Base-by-base conservation (phyloP, 2,329 filamentous ascomycete genomes). In the Alternaria atra region DNA sequence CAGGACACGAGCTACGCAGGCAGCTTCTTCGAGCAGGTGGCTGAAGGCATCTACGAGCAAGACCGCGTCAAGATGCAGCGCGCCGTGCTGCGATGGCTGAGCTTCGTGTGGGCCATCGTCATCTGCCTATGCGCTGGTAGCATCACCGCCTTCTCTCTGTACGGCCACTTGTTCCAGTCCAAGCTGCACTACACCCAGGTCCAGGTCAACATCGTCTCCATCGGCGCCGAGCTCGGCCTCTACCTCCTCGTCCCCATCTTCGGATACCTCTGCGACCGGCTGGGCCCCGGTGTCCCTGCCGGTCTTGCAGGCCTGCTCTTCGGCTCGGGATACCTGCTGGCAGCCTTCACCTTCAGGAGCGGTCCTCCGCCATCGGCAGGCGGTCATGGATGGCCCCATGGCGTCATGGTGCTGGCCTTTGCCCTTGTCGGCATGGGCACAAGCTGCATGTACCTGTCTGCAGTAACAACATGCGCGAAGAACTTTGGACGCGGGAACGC, bases 391-490 rank as follows among this genome's bases (percentile, higher is more conserved):
- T 91, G 89, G 86, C 90, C 93, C 0, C 93, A 96, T 69, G 86
- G 86, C 67, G 83, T 91, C 69, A 97, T 99, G 94, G 83, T 97
- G 6, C 76, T 92, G 55, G 90, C 93, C 1, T 99, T 98, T 77
- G 84, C 94, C 47, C 86, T 87, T 52, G 89, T 99, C 59, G 95
- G 95, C 2, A 86, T 90, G 64, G 94, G 89, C 5, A 97, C 94
- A 0, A 92, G 91, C 66, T 88, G 88, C 77, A 93, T 98, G 88
- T 99, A 98, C 78, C 84, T 98, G 57, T 87, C 90, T 52, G 90
- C 93, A 2, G 90, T 99, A n/a, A 94, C 94, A 6, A 97, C 94
- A 0, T 97, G 93, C 74, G 95, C 95, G 35, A 99, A 99, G 87
- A 99, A 98, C 81, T 99, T 98, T 80, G 94, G 94, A 50, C 89